These are phyloP conservation scores for Tranzscheliella williamsii DNA, from an alignment of 1,284 basidiomycete species.

Conservation along the genomic window DNA sequence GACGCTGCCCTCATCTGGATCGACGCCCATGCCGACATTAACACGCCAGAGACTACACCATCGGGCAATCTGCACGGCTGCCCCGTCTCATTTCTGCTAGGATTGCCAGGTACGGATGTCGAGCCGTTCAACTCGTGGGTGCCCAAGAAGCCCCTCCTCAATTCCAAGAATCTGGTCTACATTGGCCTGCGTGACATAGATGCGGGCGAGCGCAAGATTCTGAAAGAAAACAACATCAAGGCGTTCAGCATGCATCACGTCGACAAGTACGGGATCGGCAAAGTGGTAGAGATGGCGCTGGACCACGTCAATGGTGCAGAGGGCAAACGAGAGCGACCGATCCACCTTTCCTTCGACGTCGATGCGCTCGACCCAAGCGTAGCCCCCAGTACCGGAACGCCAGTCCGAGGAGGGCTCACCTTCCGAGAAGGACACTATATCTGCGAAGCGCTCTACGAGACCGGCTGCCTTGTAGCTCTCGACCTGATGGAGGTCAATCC, in stretches of 20 bases:
- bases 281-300: constrained; percentile 87
- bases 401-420: constrained; percentile 89
- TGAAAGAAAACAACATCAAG: constrained; percentile 83
- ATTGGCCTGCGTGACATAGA: constrained; percentile 96
- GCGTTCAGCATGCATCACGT: constrained; percentile 98
- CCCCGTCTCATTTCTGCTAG: constrained; percentile 86
- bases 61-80: constrained; percentile 97
- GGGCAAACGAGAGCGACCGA: constrained; percentile 71
- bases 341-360: constrained; percentile 96
- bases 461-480: constrained; percentile 84
- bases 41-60: constrained; percentile 78
- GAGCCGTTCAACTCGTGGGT: constrained; percentile 58
- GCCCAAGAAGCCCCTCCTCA: constrained; percentile 62
- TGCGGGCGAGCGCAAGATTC: constrained; percentile 81
- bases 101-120: constrained; percentile 57
- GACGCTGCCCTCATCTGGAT: constrained; percentile 83
- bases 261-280: constrained; percentile 88
- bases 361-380: constrained; percentile 83
- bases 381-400: constrained; percentile 92
- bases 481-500: constrained; percentile 89
- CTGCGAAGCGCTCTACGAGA: constrained; percentile 90
- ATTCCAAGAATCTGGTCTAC: constrained; percentile 78
- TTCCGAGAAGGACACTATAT: constrained; percentile 95
- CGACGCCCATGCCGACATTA: constrained; percentile 78
- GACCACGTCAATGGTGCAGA: constrained; percentile 75